Evolutionary conservation across 257 asterid genomes (phyloP).

Genomic region (Przewalskia tangutica): DNA sequence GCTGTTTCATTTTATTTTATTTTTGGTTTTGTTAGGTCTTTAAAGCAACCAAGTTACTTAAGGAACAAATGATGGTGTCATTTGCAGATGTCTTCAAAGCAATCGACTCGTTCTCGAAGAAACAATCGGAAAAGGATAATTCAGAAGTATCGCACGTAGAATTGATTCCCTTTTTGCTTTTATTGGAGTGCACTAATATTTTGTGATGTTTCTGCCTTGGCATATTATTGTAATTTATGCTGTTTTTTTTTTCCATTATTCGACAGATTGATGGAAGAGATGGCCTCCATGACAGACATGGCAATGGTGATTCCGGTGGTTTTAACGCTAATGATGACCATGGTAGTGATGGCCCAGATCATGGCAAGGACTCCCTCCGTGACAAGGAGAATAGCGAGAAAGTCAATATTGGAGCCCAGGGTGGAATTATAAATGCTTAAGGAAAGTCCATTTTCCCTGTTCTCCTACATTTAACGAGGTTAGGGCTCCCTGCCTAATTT

Average conservation of each 20-base stretch:
- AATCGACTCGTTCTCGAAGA: background rate
- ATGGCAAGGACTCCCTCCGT: background rate
- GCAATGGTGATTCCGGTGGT: background rate
- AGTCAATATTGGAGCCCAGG: background rate
- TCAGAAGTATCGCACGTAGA: background rate
- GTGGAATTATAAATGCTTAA: background rate
- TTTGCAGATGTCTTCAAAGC: conserved; percentile 2
- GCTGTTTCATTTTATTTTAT: background rate
- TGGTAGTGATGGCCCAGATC: background rate
- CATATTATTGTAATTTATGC: background rate
- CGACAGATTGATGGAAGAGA: conserved; percentile 1
- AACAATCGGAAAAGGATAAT: background rate
- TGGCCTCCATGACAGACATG: background rate
- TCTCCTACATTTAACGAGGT: background rate
- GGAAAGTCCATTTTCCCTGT: background rate
- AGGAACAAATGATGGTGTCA: conserved; percentile 5
- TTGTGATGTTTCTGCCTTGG: background rate
- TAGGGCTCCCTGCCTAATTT: background rate
- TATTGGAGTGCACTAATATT: background rate
- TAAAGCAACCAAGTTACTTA: background rate
- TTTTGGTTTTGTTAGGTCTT: background rate
- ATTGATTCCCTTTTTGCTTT: background rate
- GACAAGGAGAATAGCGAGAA: background rate
- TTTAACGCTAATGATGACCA: background rate
- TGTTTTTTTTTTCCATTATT: background rate